A percentile compares a stretch with the other conserved stretches of the same genome.
phyloP scores from a whole-genome alignment of 345 rosid species.

The Mercurialis annua region DNA sequence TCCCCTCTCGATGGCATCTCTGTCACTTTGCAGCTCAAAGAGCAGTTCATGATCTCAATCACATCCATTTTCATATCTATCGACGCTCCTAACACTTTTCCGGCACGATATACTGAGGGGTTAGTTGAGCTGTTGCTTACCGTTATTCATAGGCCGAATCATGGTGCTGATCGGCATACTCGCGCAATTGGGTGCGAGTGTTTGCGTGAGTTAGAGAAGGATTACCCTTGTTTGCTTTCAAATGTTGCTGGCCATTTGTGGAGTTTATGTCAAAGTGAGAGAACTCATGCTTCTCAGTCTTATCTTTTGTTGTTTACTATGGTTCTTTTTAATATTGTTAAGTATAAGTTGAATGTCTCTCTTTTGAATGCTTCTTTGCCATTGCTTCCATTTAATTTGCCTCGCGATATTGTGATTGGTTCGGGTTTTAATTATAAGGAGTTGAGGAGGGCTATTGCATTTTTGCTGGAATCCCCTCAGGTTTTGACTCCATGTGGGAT shows the following conservation, averaged over 20 bases:
- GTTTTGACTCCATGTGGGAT: slow-evolving; percentile 76
- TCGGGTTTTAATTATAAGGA: slow-evolving; percentile 78
- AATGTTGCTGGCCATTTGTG: slow-evolving; percentile 77
- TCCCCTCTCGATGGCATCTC: slow-evolving; percentile 56
- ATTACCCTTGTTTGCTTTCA: slow-evolving; percentile 71
- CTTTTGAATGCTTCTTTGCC: slow-evolving; percentile 72
- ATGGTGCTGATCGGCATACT: slow-evolving; percentile 75
- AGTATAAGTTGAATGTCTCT: slow-evolving; percentile 53
- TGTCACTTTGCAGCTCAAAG: slow-evolving; percentile 57
- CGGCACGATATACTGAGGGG: slow-evolving; percentile 37
- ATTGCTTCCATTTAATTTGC: slow-evolving; percentile 75
- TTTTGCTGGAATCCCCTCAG: slow-evolving; percentile 77
- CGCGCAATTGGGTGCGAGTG: slow-evolving; percentile 87
- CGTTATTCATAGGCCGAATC: slow-evolving; percentile 83
- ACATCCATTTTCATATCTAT: slow-evolving; percentile 68
- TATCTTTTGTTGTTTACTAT: slow-evolving; percentile 69
- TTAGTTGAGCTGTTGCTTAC: slow-evolving; percentile 67
- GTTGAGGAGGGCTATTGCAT: slow-evolving; percentile 79
- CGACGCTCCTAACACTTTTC: slow-evolving; percentile 35
- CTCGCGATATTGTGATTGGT: slow-evolving; percentile 38
- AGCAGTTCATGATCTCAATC: slow-evolving; percentile 76
- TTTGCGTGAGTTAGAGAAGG: slow-evolving; percentile 72
- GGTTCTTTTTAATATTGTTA: slow-evolving; percentile 53
- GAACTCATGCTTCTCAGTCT: slow-evolving; percentile 83
- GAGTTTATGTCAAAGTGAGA: slow-evolving; percentile 85